Percentiles rank a stretch among this genome's conserved stretches.
Conservation (phyloP, 192 early-diverging fungal species). For the Gamsiella multidivaricata region DNA sequence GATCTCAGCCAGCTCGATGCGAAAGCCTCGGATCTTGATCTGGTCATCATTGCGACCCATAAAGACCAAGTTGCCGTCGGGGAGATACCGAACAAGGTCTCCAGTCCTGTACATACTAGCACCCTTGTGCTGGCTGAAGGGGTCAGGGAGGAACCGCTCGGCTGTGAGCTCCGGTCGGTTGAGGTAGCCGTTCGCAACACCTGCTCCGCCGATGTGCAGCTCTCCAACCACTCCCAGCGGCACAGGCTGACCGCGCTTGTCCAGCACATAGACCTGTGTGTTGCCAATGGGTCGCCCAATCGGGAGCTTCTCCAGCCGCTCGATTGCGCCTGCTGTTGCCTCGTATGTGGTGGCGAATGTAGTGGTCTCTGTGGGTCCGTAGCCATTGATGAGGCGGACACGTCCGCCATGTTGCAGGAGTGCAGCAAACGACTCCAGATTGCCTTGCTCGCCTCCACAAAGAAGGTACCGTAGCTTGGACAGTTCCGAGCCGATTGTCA, state of each 20-base stretch:
- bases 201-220: constrained; percentile 46
- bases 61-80: constrained; percentile 24
- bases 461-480: too few relatives aligned
- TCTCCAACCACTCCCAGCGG: constrained; percentile 53
- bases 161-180: constrained; percentile 42
- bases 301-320: constrained; percentile 8
- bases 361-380: constrained; percentile 42
- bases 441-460: constrained; percentile 4
- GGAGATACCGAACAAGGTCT: constrained; percentile 36
- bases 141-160: too few relatives aligned
- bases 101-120: constrained; percentile 49
- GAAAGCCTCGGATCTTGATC: constrained; percentile 60
- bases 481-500: too few relatives aligned
- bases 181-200: constrained; percentile 55
- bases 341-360: background rate
- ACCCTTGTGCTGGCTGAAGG: background rate
- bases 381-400: constrained; percentile 36
- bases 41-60: constrained; percentile 30
- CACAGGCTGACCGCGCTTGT: constrained; percentile 23
- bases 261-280: too few relatives aligned
- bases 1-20: constrained; percentile 51
- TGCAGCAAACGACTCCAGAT: background rate
- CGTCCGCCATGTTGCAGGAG: background rate
- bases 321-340: background rate
- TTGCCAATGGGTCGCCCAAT: too few relatives aligned